Base-by-base conservation (phyloP, 768 basidiomycete genomes). In the Suillus hirtellus region DNA sequence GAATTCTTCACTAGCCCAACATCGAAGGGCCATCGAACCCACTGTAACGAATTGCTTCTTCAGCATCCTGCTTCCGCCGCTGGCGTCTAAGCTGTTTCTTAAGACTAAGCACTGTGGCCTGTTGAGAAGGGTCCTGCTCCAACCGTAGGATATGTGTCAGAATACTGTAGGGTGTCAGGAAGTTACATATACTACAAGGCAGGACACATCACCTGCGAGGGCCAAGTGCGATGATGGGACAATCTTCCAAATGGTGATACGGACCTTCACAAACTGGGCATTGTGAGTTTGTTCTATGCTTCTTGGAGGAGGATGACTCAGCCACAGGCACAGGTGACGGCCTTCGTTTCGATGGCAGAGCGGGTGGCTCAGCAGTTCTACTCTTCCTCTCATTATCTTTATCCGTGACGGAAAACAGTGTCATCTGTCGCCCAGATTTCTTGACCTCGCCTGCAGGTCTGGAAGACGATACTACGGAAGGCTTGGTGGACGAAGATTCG, bases 141-240 rank as follows among this genome's bases (percentile, higher is more conserved):
- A 88, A 70, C 27, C 84, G 79, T 38, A 71, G 62, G 60, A 85
- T 84, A 40, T 80, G 80, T 52, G 65, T 73, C 46, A 72, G 63
- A 37, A 86, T 75, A 63, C 86, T 86, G 62, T 27, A 40, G 59
- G 53, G 60, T 62, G 64, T 67, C 70, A 64, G 60, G 14, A 24
- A 21, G 3, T 9, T 12, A 46, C 24, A 37, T 24, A 42, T 15
- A 55, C 42, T 60, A 19, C 35, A 46, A 35, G 46, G 63, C 53
- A 63, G 43, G n/a, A 61, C 69, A 52, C 66, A 38, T 58, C 38
- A 89, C 89, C 84, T 88, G 61, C 77, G 74, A 1, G 84, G 76
- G 2, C 89, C 90, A 60, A 78, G 77, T 7, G 64, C 64, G 3
- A 88, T 80, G 27, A 84, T 69, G 17, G 87, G 83, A 69, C 91